Evolutionary conservation across 805 yeast species (phyloP), one percentile per base, ranked within the genome.

Genomic region (Grigorovia humatica): DNA sequence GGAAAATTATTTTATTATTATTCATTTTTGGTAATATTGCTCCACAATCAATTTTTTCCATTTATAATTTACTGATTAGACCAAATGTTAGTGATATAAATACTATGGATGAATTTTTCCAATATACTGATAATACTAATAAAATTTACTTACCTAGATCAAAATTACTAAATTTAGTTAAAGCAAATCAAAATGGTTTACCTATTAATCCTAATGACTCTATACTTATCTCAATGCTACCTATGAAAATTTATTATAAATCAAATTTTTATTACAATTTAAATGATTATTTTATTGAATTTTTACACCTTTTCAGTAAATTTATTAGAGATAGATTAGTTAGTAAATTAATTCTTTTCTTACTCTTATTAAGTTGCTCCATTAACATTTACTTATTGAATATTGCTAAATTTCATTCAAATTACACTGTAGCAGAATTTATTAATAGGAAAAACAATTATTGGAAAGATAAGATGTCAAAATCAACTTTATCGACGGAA

Each of bases 301-400:
- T 46, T 40, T 43, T 55, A 40, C 55, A 42, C 46, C 46, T 46
- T 46, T 27, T 50, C 12, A 50, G 88, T 54, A 65, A 64, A 53
- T 87, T 90, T 19, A 84, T 90, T 52, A 80, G 85, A 59, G 96
- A 90, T 67, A 85, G 83, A 50, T 72, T 88, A 55, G 78, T 89
- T 57, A 82, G 93, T 55, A 90, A 90, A 66, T 79, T 82, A 55
- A 74, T 89, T 49, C 77, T 90, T 44, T 74, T 85, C 55, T 81
- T 80, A 11, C 80, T 90, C 54, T 81, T 85, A 29, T 71, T 87
- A 56, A 85, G 96, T 57, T 78, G 88, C 51, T 81, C 84, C 7
- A 81, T 87, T 57, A 93, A 93, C 65, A 81, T 85, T 49, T 91
- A 90, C 68, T 75, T 93, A 58, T 78, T 91, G 66, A 88, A 88